phyloP scores from a whole-genome alignment of 2,329 filamentous ascomycete genomes.

The Fusarium burgessii region DNA sequence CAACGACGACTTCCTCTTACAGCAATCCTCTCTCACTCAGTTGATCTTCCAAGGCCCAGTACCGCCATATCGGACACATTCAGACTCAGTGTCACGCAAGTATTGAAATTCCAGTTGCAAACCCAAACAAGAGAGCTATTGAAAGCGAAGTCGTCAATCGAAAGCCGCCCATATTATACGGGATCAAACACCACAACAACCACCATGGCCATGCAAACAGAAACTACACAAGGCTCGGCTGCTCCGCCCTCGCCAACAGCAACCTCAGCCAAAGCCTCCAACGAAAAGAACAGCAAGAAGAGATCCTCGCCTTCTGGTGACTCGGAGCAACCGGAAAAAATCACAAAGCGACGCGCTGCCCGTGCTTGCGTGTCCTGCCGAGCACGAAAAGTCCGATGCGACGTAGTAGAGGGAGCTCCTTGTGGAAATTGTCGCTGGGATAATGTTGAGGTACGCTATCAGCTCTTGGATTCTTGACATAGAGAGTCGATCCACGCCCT shows the following conservation, averaged over 20 bases:
- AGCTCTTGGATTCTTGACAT: constrained; percentile 11
- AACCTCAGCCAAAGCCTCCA: constrained; percentile 43
- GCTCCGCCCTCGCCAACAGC: constrained; percentile 48
- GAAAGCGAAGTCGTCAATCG: not conserved
- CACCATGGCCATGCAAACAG: constrained; percentile 38
- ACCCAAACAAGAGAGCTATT: not conserved
- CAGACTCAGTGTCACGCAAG: not conserved
- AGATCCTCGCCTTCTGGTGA: constrained; percentile 49
- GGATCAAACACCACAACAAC: constrained; percentile 11
- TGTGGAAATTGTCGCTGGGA: constrained; percentile 90
- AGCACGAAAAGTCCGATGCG: constrained; percentile 90
- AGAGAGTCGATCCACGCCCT: constrained; percentile 11
- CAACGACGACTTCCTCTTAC: constrained; percentile 4
- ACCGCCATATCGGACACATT: constrained; percentile 16
- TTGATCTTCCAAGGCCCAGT: constrained; percentile 7
- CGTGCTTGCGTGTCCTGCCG: constrained; percentile 91
- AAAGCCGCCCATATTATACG: not conserved
- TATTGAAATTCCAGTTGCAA: not conserved
- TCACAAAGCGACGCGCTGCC: constrained; percentile 84
- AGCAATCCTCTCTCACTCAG: not conserved
- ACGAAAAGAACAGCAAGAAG: constrained; percentile 51
- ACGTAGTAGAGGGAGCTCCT: constrained; percentile 88
- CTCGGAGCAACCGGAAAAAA: constrained; percentile 57
- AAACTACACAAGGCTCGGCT: constrained; percentile 43
- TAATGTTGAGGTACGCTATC: constrained; percentile 69